Conservation (phyloP, 306 rosid species). For the Glycyrrhiza uralensis region DNA sequence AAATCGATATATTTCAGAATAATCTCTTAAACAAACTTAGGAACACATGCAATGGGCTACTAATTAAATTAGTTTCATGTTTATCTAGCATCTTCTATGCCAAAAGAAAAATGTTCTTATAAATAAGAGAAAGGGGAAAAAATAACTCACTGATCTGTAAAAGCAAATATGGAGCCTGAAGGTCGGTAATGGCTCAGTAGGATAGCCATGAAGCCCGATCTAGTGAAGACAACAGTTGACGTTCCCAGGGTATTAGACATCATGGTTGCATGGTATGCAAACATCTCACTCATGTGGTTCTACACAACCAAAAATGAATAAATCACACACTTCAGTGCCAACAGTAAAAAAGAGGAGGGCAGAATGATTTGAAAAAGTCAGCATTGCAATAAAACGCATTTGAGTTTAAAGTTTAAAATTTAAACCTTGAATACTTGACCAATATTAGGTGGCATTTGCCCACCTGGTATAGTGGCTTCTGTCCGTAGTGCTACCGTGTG, state of each 20-base stretch:
- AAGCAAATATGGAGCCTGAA: slow-evolving; percentile 83
- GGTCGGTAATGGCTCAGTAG: slow-evolving; percentile 93
- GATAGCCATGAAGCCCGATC: slow-evolving; percentile 91
- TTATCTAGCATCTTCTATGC: not conserved
- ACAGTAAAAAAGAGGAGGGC: slow-evolving; percentile 10
- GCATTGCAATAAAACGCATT: not conserved
- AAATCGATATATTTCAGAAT: not conserved
- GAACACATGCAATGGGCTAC: not conserved
- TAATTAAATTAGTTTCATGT: not conserved
- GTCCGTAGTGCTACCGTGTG: slow-evolving; percentile 96
- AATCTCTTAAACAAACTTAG: not conserved
- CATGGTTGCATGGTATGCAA: slow-evolving; percentile 97
- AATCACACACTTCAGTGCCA: slow-evolving; percentile 1
- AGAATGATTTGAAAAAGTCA: not conserved
- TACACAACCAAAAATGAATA: slow-evolving; percentile 31
- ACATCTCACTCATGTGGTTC: slow-evolving; percentile 99
- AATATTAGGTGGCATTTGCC: slow-evolving; percentile 78
- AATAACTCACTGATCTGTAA: slow-evolving; percentile 81
- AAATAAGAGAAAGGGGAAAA: not conserved
- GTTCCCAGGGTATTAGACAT: slow-evolving; percentile 98
- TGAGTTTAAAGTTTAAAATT: not conserved
- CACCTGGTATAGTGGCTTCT: slow-evolving; percentile 71
- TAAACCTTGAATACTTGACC: slow-evolving; percentile 92
- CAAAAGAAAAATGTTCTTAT: not conserved
- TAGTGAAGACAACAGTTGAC: slow-evolving; percentile 88